phyloP scores from a whole-genome alignment of 2,329 filamentous ascomycete genomes.

The Helotiales sp. region DNA sequence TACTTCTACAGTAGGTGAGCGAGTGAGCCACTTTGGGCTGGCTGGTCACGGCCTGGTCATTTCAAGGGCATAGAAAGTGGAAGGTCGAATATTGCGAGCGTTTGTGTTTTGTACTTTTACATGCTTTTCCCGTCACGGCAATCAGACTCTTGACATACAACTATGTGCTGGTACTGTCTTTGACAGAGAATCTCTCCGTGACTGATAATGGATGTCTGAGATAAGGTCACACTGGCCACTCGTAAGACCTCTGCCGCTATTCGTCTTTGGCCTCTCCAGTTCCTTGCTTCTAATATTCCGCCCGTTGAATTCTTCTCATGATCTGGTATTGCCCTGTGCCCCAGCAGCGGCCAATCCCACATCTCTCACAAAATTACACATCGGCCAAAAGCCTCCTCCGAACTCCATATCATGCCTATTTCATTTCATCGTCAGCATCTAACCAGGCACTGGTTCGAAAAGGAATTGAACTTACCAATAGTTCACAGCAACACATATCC shows the following conservation, averaged over 20 bases:
- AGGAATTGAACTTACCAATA: conserved; percentile 66
- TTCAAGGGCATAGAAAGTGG: conserved; percentile 29
- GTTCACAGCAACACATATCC: conserved; percentile 78
- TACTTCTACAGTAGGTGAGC: not conserved
- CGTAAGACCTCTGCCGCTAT: not conserved
- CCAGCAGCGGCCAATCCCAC: conserved; percentile 20
- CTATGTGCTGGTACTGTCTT: not conserved
- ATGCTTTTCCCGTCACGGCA: conserved; percentile 29
- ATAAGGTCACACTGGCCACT: not conserved
- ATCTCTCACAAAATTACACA: conserved; percentile 38
- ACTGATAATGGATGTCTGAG: not conserved
- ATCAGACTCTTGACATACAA: conserved; percentile 24
- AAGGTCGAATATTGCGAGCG: conserved; percentile 22
- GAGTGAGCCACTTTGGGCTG: not conserved
- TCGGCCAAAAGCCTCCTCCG: conserved; percentile 68
- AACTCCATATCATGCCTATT: conserved; percentile 81
- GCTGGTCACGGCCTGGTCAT: conserved; percentile 14
- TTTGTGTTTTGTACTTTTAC: conserved; percentile 37
- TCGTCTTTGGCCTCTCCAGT: not conserved
- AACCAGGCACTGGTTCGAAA: no score
- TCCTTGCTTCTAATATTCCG: not conserved
- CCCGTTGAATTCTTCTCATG: not conserved
- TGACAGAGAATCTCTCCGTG: not conserved
- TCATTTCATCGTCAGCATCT: conserved; percentile 14
- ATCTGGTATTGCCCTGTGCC: conserved; percentile 1